Base-by-base conservation (phyloP, 495 filamentous ascomycete genomes). In the Ascodesmis nigricans region DNA sequence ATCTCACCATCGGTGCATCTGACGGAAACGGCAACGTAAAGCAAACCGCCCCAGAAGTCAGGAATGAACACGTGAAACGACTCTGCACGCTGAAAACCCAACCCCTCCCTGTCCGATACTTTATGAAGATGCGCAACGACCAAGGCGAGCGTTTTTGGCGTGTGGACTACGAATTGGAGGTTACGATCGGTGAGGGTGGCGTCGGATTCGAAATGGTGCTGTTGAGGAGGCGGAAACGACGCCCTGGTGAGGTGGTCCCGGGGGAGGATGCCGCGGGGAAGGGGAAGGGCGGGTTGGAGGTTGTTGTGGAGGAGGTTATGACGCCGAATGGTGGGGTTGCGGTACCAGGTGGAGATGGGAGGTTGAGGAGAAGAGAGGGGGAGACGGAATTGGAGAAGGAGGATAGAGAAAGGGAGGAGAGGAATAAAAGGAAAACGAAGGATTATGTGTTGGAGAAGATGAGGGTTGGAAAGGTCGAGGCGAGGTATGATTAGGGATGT, bases 151-250 rank as follows among this genome's bases (percentile, higher is more conserved):
- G 21, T 5, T 52, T 52, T 28, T 52, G 48, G 22, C 27, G 49
- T 9, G 48, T 52, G 5, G 49, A 52, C 25, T 52, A 52, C 40
- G 38, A 39, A 5, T 28, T 52, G 21, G 44, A 52, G 38, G 48
- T 52, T 48, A 52, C 48, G 16, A 48, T 52, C 4, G 45, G 40
- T 13, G 48, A 40, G 1, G 49, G 47, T 1, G 23, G 36, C 7
- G 44, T 52, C 22, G 49, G 47, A 9, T 52, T 52, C 31, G 48
- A 51, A 22, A 51, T 52, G 47, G 44, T 37, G 21, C 14, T 47
- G 13, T n/a, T n/a, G n/a, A n/a, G n/a, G 9, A 3, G 9, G 9
- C 19, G 15, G 8, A 13, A 31, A n/a, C n/a, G n/a, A n/a, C n/a
- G n/a, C n/a, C n/a, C 29, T 31, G 15, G 19, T 16, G 15, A 31